Conservation (phyloP, 345 rosid genomes). For the Brassica nigra region DNA sequence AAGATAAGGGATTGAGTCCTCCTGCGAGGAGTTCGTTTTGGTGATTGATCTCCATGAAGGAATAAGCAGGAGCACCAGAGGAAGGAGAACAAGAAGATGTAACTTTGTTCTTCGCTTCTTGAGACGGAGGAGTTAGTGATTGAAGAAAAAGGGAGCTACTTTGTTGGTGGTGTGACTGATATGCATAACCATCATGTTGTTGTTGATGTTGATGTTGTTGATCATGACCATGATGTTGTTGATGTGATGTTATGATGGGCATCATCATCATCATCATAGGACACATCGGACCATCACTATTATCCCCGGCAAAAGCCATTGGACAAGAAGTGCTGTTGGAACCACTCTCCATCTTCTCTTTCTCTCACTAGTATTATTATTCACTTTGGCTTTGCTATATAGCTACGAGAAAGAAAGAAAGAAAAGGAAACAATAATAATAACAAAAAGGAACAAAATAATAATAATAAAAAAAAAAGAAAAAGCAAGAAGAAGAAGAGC, state of each 20-base stretch:
- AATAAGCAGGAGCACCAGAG: constrained; percentile 49
- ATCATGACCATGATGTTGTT: constrained; percentile 40
- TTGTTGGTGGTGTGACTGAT: constrained; percentile 46
- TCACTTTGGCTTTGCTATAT: constrained; percentile 52
- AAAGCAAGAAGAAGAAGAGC: constrained; percentile 13
- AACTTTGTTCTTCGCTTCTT: constrained; percentile 44
- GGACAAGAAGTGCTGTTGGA: constrained; percentile 64
- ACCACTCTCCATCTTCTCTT: constrained; percentile 69
- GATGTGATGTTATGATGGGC: constrained; percentile 57
- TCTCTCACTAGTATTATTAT: constrained; percentile 38
- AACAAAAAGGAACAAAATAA: not conserved
- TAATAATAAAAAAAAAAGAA: not conserved
- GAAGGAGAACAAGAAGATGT: constrained; percentile 42
- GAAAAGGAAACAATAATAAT: not conserved
- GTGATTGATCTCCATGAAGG: constrained; percentile 65
- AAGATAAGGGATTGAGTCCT: constrained; percentile 33
- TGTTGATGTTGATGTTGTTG: constrained; percentile 41
- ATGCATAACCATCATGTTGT: constrained; percentile 47
- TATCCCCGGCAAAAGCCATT: constrained; percentile 78
- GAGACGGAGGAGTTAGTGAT: constrained; percentile 32
- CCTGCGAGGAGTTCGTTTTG: constrained; percentile 30
- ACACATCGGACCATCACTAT: constrained; percentile 63
- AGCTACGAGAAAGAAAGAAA: constrained; percentile 26
- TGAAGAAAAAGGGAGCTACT: constrained; percentile 40
- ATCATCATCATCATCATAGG: constrained; percentile 65